Evolutionary conservation across 305 asterid genomes (phyloP), one percentile per base, ranked within the genome.

Genomic region (Fraxinus velutina): DNA sequence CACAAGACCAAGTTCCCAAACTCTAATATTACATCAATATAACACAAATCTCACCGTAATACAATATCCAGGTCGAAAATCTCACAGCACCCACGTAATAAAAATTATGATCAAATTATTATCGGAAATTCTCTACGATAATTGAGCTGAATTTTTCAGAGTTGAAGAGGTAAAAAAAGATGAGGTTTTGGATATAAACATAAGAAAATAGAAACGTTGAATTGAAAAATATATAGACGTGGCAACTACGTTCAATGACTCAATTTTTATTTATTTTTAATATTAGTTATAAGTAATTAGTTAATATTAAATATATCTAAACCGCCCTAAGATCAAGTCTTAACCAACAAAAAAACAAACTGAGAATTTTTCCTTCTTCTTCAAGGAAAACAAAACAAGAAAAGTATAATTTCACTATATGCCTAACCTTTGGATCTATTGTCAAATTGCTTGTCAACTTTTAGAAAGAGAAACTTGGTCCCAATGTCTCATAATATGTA

Each of bases 21-120:
- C 42, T 68, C 3, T 29, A 29, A 80, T 72, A 77, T 75, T 47
- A 4, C n/a, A 76, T 36, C 75, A 60, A 60, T 36, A 55, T 32
- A 75, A 27, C 77, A 5, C 68, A 44, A 87, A 83, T 50, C 84
- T 34, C 66, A 71, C 73, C 85, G 76, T 71, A 71, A 27, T 62
- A 36, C 1, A 34, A 13, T 17, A 36, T 36, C 19, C n/a, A 37
- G 83, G 15, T 66, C 71, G 62, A 66, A 15, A 19, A 71, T 55
- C 47, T 30, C 21, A 29, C 37, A 30, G 78, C 21, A 37, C 78
- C 64, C 84, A 78, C 85, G 86, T 79, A 84, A 70, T 17, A 22
- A 39, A 30, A 82, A n/a, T 6, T 75, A 62, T 6, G 84, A 76
- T 42, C 77, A 76, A 13, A 13, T 60, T 17, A 22, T 24, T 30